Evolutionary conservation across 2,329 filamentous ascomycete species (phyloP).

Genomic region (Akanthomyces uredinophilus): DNA sequence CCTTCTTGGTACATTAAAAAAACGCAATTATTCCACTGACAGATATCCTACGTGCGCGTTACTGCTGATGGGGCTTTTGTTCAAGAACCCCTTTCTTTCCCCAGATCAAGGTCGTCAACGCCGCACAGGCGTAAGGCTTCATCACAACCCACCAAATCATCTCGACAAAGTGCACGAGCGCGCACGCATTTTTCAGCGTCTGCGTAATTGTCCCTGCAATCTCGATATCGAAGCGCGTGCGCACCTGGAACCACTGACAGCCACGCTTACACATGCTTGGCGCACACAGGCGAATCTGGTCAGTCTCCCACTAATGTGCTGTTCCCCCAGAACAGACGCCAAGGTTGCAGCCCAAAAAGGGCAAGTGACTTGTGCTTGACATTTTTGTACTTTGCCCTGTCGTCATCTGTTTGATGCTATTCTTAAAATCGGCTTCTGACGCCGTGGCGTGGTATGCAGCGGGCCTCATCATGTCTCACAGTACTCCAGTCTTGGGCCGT

Average conservation of each 20-base stretch:
- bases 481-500: background rate
- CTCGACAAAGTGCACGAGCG: background rate
- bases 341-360: background rate
- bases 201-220: background rate
- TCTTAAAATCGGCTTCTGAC: background rate
- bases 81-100: background rate
- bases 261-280: background rate
- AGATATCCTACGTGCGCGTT: background rate
- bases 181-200: background rate
- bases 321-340: background rate
- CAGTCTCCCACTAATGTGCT: background rate
- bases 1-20: background rate
- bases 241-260: background rate
- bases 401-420: background rate
- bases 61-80: background rate
- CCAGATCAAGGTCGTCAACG: background rate
- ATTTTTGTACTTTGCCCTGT: background rate
- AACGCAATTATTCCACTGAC: background rate
- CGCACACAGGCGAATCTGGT: background rate
- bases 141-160: background rate
- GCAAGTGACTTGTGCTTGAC: background rate
- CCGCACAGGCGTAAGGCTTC: background rate
- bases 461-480: background rate
- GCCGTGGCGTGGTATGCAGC: background rate
- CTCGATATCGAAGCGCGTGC: background rate